Conservation (phyloP, 2,329 filamentous ascomycete species). For the Cercospora sesami region DNA sequence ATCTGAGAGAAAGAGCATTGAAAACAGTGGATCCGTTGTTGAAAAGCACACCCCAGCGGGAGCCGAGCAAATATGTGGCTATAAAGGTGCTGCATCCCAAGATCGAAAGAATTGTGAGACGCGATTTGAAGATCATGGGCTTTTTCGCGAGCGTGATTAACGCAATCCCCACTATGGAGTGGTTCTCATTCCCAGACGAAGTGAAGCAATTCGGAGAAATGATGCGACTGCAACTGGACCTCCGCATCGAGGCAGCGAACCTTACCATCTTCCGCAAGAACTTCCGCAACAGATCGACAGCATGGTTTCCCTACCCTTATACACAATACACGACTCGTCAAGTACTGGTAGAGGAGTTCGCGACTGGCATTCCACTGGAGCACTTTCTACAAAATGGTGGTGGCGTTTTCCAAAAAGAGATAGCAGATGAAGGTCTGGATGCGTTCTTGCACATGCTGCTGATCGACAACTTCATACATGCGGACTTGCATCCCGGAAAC, state of each 20-base stretch:
- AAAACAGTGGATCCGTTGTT: constrained; percentile 82
- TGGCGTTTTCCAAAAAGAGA: constrained; percentile 88
- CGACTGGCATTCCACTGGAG: constrained; percentile 86
- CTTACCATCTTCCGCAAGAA: constrained; percentile 83
- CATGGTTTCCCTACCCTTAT: constrained; percentile 97
- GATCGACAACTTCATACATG: constrained; percentile 96
- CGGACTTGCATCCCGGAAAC: constrained; percentile 93
- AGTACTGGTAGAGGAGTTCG: constrained; percentile 92
- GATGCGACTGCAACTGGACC: constrained; percentile 96
- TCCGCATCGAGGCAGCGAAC: constrained; percentile 92
- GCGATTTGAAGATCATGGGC: constrained; percentile 89
- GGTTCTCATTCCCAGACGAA: constrained; percentile 93
- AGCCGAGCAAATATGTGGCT: constrained; percentile 89
- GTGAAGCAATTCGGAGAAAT: constrained; percentile 93
- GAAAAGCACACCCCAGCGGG: constrained; percentile 79
- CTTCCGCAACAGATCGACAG: constrained; percentile 84
- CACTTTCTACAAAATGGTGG: constrained; percentile 90
- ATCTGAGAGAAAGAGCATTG: constrained; percentile 67
- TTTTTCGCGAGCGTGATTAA: constrained; percentile 87
- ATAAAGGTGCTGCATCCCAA: constrained; percentile 93
- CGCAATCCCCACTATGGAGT: constrained; percentile 88
- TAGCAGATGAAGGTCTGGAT: constrained; percentile 91
- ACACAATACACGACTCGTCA: constrained; percentile 87
- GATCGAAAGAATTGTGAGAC: constrained; percentile 84
- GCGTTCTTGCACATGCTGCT: constrained; percentile 95